phyloP scores from a whole-genome alignment of 2,329 filamentous ascomycete genomes.

The Setomelanomma holmii region DNA sequence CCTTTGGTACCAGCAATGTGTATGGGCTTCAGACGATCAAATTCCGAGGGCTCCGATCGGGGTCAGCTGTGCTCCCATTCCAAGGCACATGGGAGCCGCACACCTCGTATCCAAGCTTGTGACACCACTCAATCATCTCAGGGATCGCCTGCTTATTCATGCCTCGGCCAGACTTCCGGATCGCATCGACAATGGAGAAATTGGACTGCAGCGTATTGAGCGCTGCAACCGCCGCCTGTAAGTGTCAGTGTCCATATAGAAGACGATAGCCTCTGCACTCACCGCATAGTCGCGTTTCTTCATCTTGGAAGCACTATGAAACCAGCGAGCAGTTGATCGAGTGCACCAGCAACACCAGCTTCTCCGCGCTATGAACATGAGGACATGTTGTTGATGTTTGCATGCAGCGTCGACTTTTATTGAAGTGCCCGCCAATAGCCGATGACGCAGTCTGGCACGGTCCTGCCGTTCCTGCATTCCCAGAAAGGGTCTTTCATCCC shows the following conservation, averaged over 20 bases:
- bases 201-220: conserved; percentile 83
- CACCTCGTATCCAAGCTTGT: conserved; percentile 76
- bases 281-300: conserved; percentile 46
- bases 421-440: conserved; percentile 26
- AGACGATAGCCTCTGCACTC: conserved; percentile 11
- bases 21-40: conserved; percentile 68
- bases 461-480: conserved; percentile 13
- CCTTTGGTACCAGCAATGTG: conserved; percentile 95
- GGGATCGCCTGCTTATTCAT: conserved; percentile 80
- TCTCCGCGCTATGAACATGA: conserved; percentile 39
- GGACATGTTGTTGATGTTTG: conserved; percentile 30
- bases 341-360: conserved; percentile 22
- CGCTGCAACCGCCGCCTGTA: conserved; percentile 71
- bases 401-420: conserved; percentile 18
- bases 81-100: conserved; percentile 43
- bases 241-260: conserved; percentile 21
- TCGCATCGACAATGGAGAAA: conserved; percentile 76
- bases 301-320: conserved; percentile 31
- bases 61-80: conserved; percentile 9
- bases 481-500: conserved; percentile 2
- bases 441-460: conserved; percentile 31
- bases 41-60: conserved; percentile 62
- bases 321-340: conserved; percentile 16
- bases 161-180: conserved; percentile 74
- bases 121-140: conserved; percentile 81